Evolutionary conservation across 305 asterid genomes (phyloP).

Genomic region (Stenogyne calaminthoides): DNA sequence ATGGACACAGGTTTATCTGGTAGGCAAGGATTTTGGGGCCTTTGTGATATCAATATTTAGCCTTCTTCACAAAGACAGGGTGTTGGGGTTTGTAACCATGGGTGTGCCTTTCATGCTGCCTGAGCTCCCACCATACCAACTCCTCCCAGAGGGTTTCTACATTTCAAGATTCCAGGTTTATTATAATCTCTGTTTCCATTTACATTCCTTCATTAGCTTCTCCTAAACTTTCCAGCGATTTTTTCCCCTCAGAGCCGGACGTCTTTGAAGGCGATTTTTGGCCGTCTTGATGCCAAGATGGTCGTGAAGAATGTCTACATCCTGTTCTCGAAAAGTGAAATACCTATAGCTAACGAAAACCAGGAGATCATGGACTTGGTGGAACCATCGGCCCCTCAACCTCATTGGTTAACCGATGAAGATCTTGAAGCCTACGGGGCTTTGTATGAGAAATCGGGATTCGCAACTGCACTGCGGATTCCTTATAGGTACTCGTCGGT

Average conservation of each 20-base stretch:
- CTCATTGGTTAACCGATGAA: conserved; percentile 63
- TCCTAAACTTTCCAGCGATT: background rate
- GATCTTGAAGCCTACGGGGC: conserved; percentile 51
- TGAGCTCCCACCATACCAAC: too few relatives aligned
- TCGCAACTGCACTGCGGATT: conserved; percentile 60
- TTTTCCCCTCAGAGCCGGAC: conserved; percentile 54
- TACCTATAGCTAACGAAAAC: conserved; percentile 55
- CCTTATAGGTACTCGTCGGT: conserved; percentile 56
- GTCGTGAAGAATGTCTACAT: conserved; percentile 60
- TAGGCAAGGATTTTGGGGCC: conserved; percentile 47
- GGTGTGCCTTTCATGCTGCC: conserved; percentile 45
- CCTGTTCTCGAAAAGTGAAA: conserved; percentile 50
- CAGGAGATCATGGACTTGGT: conserved; percentile 79
- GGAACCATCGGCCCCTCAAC: conserved; percentile 52
- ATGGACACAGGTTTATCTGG: background rate
- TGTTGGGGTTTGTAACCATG: conserved; percentile 42
- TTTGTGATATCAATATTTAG: conserved; percentile 31
- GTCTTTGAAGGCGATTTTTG: too few relatives aligned
- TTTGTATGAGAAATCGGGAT: conserved; percentile 59
- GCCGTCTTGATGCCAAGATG: conserved; percentile 51
- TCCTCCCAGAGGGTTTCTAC: conserved; percentile 40
- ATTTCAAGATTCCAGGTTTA: conserved; percentile 44
- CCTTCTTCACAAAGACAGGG: conserved; percentile 38
- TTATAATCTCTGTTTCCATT: too few relatives aligned
- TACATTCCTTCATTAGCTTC: background rate